phyloP scores from a whole-genome alignment of 148 eudicot species.

The Nepenthes mirabilis region DNA sequence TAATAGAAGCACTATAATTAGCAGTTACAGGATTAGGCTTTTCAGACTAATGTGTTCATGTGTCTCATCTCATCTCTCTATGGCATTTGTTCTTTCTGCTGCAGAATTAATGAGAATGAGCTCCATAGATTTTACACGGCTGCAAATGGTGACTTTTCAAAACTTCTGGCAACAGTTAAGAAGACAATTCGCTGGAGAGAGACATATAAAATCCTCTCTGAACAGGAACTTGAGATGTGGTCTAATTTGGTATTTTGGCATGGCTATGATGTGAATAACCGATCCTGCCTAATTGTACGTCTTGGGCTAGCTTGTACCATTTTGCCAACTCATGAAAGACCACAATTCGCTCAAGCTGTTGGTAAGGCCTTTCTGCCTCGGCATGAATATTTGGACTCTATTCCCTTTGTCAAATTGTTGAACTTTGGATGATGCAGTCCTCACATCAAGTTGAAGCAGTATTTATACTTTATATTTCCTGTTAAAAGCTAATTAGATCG shows the following conservation, averaged over 20 bases:
- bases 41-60: no score
- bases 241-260: constrained; percentile 77
- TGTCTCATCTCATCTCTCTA: background rate
- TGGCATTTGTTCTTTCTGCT: constrained; percentile 6
- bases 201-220: constrained; percentile 46
- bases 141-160: constrained; percentile 58
- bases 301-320: constrained; percentile 59
- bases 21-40: no score
- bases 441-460: no score
- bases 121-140: constrained; percentile 61
- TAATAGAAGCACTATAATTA: no score
- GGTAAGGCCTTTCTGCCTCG: constrained; percentile 30
- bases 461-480: no score
- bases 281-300: constrained; percentile 63
- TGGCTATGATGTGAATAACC: constrained; percentile 44
- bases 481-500: no score
- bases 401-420: background rate
- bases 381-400: background rate
- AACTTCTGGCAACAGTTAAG: constrained; percentile 46
- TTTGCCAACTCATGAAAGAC: constrained; percentile 43
- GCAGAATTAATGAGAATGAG: constrained; percentile 64
- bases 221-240: constrained; percentile 62
- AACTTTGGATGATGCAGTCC: background rate
- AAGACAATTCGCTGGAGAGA: constrained; percentile 78
- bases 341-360: constrained; percentile 67